Base-by-base conservation (phyloP, 1,284 basidiomycete species). In the Pholiota adiposa region DNA sequence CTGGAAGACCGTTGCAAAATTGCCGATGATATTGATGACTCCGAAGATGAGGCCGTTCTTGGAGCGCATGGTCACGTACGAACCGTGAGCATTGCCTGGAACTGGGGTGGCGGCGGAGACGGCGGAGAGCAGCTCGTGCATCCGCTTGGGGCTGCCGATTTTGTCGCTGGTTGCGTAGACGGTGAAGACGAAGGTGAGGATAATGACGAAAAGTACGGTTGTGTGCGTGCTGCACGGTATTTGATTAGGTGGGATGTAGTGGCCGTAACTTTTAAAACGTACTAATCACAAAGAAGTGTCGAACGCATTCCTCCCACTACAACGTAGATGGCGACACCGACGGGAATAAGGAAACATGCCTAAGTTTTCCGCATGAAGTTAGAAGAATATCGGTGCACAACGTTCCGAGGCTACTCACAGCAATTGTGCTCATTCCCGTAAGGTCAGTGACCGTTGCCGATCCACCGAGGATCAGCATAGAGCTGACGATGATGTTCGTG, bases 1-100 rank as follows among this genome's bases (percentile, higher is more conserved):
- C 67, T 86, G 83, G 72, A 92, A 92, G 4, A 93, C 92, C 1
- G 89, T 92, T 0, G 86, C 88, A 65, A 94, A 94, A 75, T 93
- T 93, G 3, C 90, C 89, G 58, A 90, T 84, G 65, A 92, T 85
- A 73, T 95, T 96, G 74, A 96, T 90, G 9, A 96, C 86, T 23
- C 93, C 93, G 65, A 97, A 97, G 60, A 95, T 89, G 25, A 97
- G 76, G 0, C 93, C 95, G 56, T 88, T 84, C 72, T 86, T 85
- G 4, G 88, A 92, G 29, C 92, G 84, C 80, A 97, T 91, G 3
- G 92, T 93, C 16, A 92, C 70, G 66, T 92, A 93, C 18, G 85
- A 89, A 0, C 90, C 89, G 9, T 81, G 74, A 1, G 84, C 82
- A 66, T 93, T 93, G 2, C 89, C 90, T 0, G 71, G 59, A 2